A percentile compares a stretch with the other conserved stretches of the same genome.
Conservation (phyloP, 1,284 basidiomycete genomes). For the Malassezia psittaci region DNA sequence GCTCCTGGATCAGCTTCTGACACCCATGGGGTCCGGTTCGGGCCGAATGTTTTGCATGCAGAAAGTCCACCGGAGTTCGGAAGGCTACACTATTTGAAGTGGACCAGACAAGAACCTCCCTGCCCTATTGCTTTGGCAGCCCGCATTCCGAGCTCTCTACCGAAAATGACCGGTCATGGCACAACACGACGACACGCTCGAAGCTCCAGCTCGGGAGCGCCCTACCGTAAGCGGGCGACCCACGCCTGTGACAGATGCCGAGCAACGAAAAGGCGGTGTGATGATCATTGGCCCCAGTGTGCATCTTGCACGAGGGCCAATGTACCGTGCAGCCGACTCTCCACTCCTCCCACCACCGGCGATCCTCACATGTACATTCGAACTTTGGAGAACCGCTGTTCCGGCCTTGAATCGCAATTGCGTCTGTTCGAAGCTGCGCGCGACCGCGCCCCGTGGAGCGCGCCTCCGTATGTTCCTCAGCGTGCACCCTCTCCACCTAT, state of each 20-base stretch:
- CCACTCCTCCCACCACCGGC: not conserved
- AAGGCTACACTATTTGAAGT: not conserved
- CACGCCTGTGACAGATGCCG: constrained; percentile 13
- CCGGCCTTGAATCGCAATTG: constrained; percentile 2
- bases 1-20: not conserved
- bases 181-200: too few species aligned
- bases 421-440: not conserved
- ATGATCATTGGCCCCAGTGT: constrained; percentile 13
- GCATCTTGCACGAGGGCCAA: constrained; percentile 3
- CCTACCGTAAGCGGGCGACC: not conserved
- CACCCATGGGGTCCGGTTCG: not conserved
- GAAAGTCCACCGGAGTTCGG: not conserved
- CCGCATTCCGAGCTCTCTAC: too few species aligned
- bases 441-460: not conserved
- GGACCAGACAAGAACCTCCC: not conserved
- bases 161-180: too few species aligned
- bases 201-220: not conserved
- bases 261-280: constrained; percentile 6
- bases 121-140: not conserved
- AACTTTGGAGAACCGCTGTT: constrained; percentile 8
- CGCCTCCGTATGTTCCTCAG: not conserved
- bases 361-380: constrained; percentile 7
- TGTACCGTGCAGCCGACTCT: not conserved
- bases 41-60: not conserved
- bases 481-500: not conserved